phyloP scores from a whole-genome alignment of 2,329 filamentous ascomycete genomes.

The Nemania abortiva region DNA sequence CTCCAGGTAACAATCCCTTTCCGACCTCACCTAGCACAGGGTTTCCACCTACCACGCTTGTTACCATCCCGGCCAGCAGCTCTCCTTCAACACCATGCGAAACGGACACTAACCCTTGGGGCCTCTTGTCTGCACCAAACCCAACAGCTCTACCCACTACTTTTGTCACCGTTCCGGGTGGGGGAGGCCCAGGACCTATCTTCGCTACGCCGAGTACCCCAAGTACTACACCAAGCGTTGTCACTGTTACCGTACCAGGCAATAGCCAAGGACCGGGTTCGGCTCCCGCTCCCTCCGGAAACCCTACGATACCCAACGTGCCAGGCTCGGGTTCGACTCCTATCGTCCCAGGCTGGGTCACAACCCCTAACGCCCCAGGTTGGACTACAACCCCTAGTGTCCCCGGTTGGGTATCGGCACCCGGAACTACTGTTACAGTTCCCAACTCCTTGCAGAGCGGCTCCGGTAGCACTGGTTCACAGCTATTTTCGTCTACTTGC shows the following conservation, averaged over 20 bases:
- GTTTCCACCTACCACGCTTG: slow-evolving; percentile 28
- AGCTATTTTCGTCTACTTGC: slow-evolving; percentile 32
- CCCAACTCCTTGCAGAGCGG: slow-evolving; percentile 23
- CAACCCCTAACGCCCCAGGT: slow-evolving; percentile 14
- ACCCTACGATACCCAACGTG: slow-evolving; percentile 6
- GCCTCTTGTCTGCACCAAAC: slow-evolving; percentile 21
- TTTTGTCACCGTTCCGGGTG: slow-evolving; percentile 30
- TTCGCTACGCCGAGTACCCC: slow-evolving; percentile 2
- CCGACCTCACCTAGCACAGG: slow-evolving; percentile 24
- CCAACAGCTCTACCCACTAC: slow-evolving; percentile 26
- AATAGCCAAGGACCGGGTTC: slow-evolving; percentile 29
- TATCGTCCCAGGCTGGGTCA: slow-evolving; percentile 6
- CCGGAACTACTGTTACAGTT: slow-evolving; percentile 35
- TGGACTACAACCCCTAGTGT: slow-evolving; percentile 15
- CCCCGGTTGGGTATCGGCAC: slow-evolving; percentile 28
- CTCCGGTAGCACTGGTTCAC: background rate
- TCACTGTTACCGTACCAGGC: slow-evolving; percentile 33
- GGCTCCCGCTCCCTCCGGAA: background rate
- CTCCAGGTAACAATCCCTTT: slow-evolving; percentile 18
- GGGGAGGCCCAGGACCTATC: slow-evolving; percentile 12
- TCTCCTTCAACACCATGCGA: slow-evolving; percentile 32
- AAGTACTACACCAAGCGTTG: slow-evolving; percentile 5
- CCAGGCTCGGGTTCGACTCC: background rate
- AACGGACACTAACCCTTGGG: slow-evolving; percentile 27
- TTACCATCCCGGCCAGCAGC: slow-evolving; percentile 30